Conservation (phyloP, 2,329 filamentous ascomycete genomes). For the Cladophialophora chaetospira region DNA sequence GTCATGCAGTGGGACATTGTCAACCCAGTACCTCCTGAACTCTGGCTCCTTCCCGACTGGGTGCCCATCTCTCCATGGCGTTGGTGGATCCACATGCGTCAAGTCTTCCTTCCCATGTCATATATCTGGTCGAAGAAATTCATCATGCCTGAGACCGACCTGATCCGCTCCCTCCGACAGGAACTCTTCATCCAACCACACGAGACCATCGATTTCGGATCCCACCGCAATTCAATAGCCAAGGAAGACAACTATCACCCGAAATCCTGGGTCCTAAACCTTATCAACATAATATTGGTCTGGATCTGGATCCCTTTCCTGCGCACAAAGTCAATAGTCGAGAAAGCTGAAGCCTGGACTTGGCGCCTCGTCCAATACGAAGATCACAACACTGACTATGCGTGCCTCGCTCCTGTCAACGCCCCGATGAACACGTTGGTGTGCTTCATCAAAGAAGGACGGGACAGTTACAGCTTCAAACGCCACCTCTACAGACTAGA, state of each 20-base stretch:
- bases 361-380: constrained; percentile 87
- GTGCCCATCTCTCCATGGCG: constrained; percentile 85
- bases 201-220: constrained; percentile 73
- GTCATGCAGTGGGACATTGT: constrained; percentile 88
- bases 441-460: constrained; percentile 83
- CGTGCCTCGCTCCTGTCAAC: constrained; percentile 85
- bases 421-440: constrained; percentile 85
- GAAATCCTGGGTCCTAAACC: constrained; percentile 80
- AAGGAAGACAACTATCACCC: constrained; percentile 86
- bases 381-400: constrained; percentile 87
- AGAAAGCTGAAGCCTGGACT: constrained; percentile 75
- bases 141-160: constrained; percentile 71
- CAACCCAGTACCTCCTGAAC: constrained; percentile 88
- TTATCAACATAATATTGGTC: constrained; percentile 75
- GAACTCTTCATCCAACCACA: constrained; percentile 83
- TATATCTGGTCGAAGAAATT: constrained; percentile 85
- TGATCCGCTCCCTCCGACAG: constrained; percentile 71
- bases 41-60: constrained; percentile 93
- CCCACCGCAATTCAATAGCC: constrained; percentile 80
- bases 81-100: constrained; percentile 99
- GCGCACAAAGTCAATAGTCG: constrained; percentile 64
- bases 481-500: constrained; percentile 78
- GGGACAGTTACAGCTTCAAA: constrained; percentile 68
- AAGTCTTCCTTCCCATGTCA: constrained; percentile 91
- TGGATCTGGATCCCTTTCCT: constrained; percentile 80